Evolutionary conservation across 2,329 filamentous ascomycete species (phyloP).

Genomic region (Calonectria hawksworthii): DNA sequence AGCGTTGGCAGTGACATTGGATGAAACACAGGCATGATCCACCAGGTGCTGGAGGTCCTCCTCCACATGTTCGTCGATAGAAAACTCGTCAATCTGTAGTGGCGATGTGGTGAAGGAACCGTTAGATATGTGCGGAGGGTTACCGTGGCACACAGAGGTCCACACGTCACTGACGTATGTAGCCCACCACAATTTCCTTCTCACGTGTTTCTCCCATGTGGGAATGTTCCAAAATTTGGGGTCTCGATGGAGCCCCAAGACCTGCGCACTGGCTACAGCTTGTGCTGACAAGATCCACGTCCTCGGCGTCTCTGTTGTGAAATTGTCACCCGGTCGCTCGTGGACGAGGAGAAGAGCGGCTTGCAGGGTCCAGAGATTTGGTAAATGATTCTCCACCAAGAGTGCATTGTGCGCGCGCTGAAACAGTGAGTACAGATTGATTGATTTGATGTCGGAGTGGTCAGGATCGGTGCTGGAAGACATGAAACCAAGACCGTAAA

Average conservation of each 20-base stretch:
- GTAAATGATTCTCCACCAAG: constrained; percentile 54
- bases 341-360: constrained; percentile 54
- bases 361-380: constrained; percentile 54
- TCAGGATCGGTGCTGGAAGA: constrained; percentile 4
- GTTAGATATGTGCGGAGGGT: constrained; percentile 52
- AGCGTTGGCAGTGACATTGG: constrained; percentile 43
- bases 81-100: constrained; percentile 51
- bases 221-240: constrained; percentile 52
- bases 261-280: constrained; percentile 53
- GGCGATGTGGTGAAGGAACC: constrained; percentile 50
- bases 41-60: constrained; percentile 1
- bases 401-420: constrained; percentile 49
- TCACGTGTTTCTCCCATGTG: constrained; percentile 49
- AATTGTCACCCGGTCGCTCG: constrained; percentile 53
- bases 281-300: constrained; percentile 54
- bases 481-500: constrained; percentile 32
- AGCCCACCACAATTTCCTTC: constrained; percentile 55
- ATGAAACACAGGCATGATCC: constrained; percentile 13
- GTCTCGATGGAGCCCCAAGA: constrained; percentile 54
- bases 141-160: constrained; percentile 56
- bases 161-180: constrained; percentile 52
- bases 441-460: constrained; percentile 46
- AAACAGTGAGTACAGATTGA: constrained; percentile 48
- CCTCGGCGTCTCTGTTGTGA: constrained; percentile 54
- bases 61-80: constrained; percentile 48